Base-by-base conservation (phyloP, 2,329 filamentous ascomycete genomes). In the Trichoderma sp. region DNA sequence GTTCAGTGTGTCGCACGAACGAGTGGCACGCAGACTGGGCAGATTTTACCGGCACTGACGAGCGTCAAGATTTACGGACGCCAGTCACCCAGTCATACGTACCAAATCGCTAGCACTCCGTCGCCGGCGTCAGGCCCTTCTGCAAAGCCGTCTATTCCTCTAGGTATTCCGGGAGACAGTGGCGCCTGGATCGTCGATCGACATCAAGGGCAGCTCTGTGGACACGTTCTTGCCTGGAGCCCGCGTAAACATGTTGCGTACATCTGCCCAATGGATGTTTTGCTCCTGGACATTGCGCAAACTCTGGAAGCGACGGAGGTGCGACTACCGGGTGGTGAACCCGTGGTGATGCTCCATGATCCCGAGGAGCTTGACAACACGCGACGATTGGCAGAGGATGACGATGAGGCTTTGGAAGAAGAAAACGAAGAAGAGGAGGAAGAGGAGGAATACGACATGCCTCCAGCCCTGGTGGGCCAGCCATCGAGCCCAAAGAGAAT, bases 171-270 rank as follows among this genome's bases (percentile, higher is more conserved):
- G 2, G 95, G 95, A 20, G 95, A 98, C 79, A 95, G 92, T 7
- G 95, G 95, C 4, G 95, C 95, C 0, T 98, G 95, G 95, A 89
- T 98, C 4, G 90, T 98, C 17, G 93, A 95, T 76, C 91, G 93
- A 71, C 86, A 87, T 6, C 86, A 90, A n/a, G 94, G 94, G 1
- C 88, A 90, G 47, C 89, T 98, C 3, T 96, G 93, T 76, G 95
- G 95, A 0, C 95, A 98, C 77, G 93, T 98, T 0, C 86, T 98
- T 13, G 95, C 95, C 0, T 97, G 92, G 90, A 95, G 92, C 75
- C 88, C 90, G 74, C 89, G 91, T 73, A 95, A 93, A 78, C 89
- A 89, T 55, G 91, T 94, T 6, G 94, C 94, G 0, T 98, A 97
- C 80, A 96, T 98, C 73, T 96, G 94, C 73, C 95, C 95, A 0